phyloP scores from a whole-genome alignment of 306 rosid species.

The Cucurbita argyrosperma region DNA sequence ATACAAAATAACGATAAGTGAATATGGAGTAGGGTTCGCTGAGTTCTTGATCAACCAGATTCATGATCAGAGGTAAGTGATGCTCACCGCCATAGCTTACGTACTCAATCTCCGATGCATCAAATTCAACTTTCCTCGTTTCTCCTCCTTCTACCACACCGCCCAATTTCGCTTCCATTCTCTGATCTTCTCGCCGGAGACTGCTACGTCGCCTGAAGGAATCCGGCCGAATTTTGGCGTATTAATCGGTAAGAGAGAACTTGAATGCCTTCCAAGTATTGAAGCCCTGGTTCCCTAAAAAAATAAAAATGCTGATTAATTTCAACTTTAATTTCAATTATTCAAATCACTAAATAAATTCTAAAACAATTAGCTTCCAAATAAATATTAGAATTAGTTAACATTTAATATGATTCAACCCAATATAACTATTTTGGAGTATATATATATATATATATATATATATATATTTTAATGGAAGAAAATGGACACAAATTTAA shows the following conservation, averaged over 20 bases:
- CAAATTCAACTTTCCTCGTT: conserved; percentile 24
- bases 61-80: conserved; percentile 78
- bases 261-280: neutral
- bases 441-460: too few species aligned
- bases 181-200: neutral
- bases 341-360: neutral
- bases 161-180: conserved; percentile 13
- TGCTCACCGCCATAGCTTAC: conserved; percentile 82
- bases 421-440: too few species aligned
- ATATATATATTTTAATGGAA: too few species aligned
- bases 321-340: neutral
- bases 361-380: too few species aligned
- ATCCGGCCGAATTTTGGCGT: neutral
- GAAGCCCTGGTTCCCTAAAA: neutral
- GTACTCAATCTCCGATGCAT: conserved; percentile 51
- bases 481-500: too few species aligned
- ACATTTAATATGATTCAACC: too few species aligned
- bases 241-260: neutral
- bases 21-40: conserved; percentile 97
- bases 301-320: neutral
- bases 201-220: neutral
- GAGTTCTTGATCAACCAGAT: conserved; percentile 80
- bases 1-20: conserved; percentile 91
- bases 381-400: too few species aligned
- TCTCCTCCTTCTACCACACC: conserved; percentile 8